Conservation (phyloP, 139 green algal species). For the Micractinium conductrix region DNA sequence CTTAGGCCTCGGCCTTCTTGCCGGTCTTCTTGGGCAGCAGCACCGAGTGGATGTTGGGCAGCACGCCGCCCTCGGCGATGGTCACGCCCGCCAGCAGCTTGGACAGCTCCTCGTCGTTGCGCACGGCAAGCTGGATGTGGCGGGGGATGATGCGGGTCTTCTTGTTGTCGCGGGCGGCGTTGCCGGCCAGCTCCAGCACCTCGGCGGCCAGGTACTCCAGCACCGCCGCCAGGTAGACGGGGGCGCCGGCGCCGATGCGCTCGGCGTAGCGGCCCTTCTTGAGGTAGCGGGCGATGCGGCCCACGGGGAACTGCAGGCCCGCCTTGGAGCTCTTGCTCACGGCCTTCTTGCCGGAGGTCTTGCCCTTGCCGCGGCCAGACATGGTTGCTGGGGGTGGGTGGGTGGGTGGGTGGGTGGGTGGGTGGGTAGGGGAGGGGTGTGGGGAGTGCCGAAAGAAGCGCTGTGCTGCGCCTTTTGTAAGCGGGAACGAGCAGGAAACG, state of each 20-base stretch:
- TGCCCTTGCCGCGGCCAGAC: slow-evolving; percentile 75
- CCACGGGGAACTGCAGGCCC: slow-evolving; percentile 91
- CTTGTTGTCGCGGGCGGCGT: slow-evolving; percentile 93
- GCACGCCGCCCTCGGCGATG: slow-evolving; percentile 85
- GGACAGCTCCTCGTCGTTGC: slow-evolving; percentile 95
- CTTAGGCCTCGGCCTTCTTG: slow-evolving; percentile 66
- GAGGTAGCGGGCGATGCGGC: slow-evolving; percentile 84
- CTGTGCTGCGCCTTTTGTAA: too few species aligned
- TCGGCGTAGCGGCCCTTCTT: slow-evolving; percentile 87
- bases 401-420: too few species aligned
- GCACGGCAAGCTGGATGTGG: slow-evolving; percentile 92
- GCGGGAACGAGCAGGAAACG: too few species aligned
- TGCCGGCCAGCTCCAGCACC: slow-evolving; percentile 59
- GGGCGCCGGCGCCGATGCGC: slow-evolving; percentile 34
- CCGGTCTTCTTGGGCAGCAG: slow-evolving; percentile 87
- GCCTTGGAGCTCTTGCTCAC: slow-evolving; percentile 86
- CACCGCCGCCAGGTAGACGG: slow-evolving; percentile 50
- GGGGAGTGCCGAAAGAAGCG: too few species aligned
- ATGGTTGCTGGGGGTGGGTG: slow-evolving; percentile 40
- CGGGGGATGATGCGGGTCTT: slow-evolving; percentile 90
- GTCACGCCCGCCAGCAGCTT: slow-evolving; percentile 89
- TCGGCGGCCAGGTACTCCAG: slow-evolving; percentile 78
- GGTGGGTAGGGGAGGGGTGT: too few species aligned
- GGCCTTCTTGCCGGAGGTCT: slow-evolving; percentile 79
- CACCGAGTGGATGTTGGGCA: slow-evolving; percentile 91